Evolutionary conservation across 2,329 filamentous ascomycete species (phyloP).

Genomic region (Paraphaeosphaeria minitans): DNA sequence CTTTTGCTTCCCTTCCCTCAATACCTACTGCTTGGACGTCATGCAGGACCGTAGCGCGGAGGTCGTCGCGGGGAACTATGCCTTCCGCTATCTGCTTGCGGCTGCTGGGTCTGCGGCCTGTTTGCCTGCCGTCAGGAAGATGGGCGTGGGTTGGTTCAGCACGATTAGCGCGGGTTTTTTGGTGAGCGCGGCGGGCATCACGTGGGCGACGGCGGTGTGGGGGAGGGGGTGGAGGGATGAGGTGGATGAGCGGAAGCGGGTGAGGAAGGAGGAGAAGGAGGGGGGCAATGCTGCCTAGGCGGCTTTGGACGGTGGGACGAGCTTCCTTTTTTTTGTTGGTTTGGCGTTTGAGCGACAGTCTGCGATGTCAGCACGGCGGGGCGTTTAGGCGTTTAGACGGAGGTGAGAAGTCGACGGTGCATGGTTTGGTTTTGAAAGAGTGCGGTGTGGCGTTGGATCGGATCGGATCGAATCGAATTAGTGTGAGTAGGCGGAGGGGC

Average conservation of each 20-base stretch:
- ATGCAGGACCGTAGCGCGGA: slow-evolving; percentile 74
- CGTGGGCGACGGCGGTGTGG: slow-evolving; percentile 57
- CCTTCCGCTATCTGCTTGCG: slow-evolving; percentile 76
- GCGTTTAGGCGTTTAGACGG: neutral
- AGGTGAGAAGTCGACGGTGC: too few relatives aligned
- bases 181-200: slow-evolving; percentile 51
- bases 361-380: neutral
- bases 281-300: neutral
- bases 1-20: slow-evolving; percentile 75
- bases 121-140: slow-evolving; percentile 72
- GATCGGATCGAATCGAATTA: neutral
- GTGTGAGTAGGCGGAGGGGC: neutral
- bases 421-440: too few relatives aligned
- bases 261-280: slow-evolving; percentile 40
- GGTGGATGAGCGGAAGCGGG: slow-evolving; percentile 57
- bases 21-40: slow-evolving; percentile 83
- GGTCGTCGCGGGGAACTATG: slow-evolving; percentile 76
- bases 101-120: slow-evolving; percentile 73
- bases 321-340: neutral
- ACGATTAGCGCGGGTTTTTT: slow-evolving; percentile 69
- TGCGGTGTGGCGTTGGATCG: neutral
- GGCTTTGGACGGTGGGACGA: too few relatives aligned
- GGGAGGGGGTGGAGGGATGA: slow-evolving; percentile 59
- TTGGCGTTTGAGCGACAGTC: neutral
- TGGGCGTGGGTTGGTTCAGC: slow-evolving; percentile 82